Evolutionary conservation across 2,329 filamentous ascomycete species (phyloP).

Genomic region (Elsinoe perseae): DNA sequence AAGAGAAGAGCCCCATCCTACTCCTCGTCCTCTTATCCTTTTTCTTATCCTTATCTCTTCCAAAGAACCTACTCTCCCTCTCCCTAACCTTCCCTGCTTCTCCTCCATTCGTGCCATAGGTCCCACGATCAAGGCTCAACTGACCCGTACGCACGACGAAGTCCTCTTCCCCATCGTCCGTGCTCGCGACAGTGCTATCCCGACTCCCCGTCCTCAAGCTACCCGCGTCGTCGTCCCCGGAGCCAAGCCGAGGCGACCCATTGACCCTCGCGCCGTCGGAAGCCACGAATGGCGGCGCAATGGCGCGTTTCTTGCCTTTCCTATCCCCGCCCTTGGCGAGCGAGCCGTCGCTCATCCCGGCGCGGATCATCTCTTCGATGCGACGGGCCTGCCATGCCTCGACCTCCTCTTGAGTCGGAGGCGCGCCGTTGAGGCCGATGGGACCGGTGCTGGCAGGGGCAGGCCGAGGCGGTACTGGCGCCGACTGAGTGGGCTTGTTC

Average conservation of each 20-base stretch:
- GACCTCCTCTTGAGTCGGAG: constrained; percentile 1
- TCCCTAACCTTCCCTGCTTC: background rate
- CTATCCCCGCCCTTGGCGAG: constrained; percentile 6
- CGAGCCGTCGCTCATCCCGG: constrained; percentile 16
- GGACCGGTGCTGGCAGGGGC: background rate
- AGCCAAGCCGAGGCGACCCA: background rate
- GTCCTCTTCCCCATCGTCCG: constrained; percentile 31
- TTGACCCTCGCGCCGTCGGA: background rate
- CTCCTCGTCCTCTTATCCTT: constrained; percentile 25
- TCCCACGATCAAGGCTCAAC: no score
- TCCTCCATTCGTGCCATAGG: constrained; percentile 18
- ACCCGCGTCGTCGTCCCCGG: background rate
- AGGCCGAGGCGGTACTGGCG: background rate
- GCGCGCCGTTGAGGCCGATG: background rate
- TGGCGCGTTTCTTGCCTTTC: background rate
- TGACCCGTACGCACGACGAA: constrained; percentile 37
- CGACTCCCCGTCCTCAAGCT: constrained; percentile 29
- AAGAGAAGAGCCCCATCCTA: constrained; percentile 20
- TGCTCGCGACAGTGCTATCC: constrained; percentile 19
- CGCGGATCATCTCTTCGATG: constrained; percentile 18
- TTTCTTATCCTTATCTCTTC: constrained; percentile 21
- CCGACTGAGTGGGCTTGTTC: constrained; percentile 35
- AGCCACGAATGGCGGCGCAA: background rate
- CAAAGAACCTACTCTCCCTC: constrained; percentile 10
- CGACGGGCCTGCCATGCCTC: constrained; percentile 13